Evolutionary conservation across 192 early-diverging fungal genomes (phyloP), one percentile per base, ranked within the genome.

Genomic region (Gorgonomyces haynaldii): DNA sequence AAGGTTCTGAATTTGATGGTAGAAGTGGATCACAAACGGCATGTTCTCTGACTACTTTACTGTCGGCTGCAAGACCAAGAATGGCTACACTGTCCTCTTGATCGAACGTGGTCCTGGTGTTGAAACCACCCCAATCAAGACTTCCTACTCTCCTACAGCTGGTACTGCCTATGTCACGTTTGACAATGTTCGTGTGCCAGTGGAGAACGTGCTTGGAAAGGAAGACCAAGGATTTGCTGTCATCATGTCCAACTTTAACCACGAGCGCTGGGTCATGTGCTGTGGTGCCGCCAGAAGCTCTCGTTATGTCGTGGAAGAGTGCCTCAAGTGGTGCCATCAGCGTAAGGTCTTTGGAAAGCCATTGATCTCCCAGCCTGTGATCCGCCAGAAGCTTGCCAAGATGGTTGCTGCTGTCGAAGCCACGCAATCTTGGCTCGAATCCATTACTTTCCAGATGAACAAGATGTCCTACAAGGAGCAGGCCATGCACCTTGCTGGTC

Each of bases 1-100:
- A 46, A 32, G 52, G 17, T 20, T 10, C 12, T 20, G 4, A 7
- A 20, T 23, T 6, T 54, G 4, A 10, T 20, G 4, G 4, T 92
- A 92, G 73, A 93, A 91, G 88, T 96, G 89, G 89, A 96, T 96
- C 61, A 55, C 48, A 10, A 47, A 47, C 17, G 53, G 21, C 22
- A 58, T 19, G 15, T 45, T 21, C 35, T 35, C 26, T 23, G 60
- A 59, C 26, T 59, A 59, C 51, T 59, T 59, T 29, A 30, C 58
- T 12, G 57, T 52, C 37, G 59, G 28, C 3, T 24, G 21, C 22
- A 28, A 50, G 7, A 63, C 57, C 3, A 29, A 28, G 5, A 15
- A 4, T 10, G 72, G 72, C 32, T 70, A 74, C 23, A 48, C 72
- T 34, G 68, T 74, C 65, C 38, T 74, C 19, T 59, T 74, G 22